A percentile compares a stretch with the other conserved stretches of the same genome.
Evolutionary conservation across 352 stramenopile genomes (phyloP).

Genomic region (Elongisporangium prolatum): DNA sequence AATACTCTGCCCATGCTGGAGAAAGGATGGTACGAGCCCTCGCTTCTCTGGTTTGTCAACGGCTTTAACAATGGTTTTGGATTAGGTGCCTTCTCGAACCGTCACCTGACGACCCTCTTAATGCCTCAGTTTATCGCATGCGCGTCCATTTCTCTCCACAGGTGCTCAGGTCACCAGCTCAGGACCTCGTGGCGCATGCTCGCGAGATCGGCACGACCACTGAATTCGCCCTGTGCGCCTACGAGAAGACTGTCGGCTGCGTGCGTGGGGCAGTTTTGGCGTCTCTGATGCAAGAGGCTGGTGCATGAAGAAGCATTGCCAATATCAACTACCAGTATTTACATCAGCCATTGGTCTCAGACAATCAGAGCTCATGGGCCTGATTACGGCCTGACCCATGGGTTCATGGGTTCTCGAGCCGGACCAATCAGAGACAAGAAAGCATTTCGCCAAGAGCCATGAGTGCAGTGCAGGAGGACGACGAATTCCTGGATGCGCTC

Average conservation of each 20-base stretch:
- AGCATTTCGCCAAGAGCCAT: not conserved
- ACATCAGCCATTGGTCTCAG: no score
- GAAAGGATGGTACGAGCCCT: not conserved
- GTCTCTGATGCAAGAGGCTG: not conserved
- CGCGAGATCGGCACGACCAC: not conserved
- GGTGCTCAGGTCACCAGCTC: not conserved
- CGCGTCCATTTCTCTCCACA: not conserved
- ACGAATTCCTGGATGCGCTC: not conserved
- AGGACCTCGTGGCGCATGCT: not conserved
- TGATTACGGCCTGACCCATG: not conserved
- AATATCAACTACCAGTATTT: not conserved
- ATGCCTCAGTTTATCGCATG: not conserved
- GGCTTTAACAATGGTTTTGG: not conserved
- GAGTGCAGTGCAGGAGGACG: not conserved
- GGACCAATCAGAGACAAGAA: not conserved
- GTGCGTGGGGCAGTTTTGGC: not conserved
- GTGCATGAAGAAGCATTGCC: not conserved
- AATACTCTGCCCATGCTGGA: not conserved
- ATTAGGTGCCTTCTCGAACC: not conserved
- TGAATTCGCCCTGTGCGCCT: not conserved
- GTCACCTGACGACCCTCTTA: not conserved
- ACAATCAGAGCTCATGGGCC: not conserved
- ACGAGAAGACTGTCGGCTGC: not conserved
- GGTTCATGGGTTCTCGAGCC: not conserved
- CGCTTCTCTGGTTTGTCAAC: no score